Evolutionary conservation across 2,329 filamentous ascomycete genomes (phyloP).

Genomic region (Botrytis elliptica): DNA sequence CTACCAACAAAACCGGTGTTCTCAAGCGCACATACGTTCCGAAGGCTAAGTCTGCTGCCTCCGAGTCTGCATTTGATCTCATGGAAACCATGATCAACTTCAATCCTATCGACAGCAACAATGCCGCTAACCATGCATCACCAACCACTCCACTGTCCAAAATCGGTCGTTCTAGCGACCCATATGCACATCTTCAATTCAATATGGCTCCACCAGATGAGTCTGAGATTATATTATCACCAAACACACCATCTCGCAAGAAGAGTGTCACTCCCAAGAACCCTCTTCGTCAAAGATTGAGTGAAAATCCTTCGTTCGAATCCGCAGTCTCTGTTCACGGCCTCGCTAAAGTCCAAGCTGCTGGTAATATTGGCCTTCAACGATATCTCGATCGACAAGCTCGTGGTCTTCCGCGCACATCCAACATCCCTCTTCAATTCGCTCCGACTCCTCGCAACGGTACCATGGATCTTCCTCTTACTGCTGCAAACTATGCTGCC

Average conservation of each 20-base stretch:
- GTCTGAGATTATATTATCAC: neutral
- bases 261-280: neutral
- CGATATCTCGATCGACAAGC: constrained; percentile 14
- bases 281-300: constrained; percentile 7
- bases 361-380: neutral
- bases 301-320: constrained; percentile 17
- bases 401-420: constrained; percentile 13
- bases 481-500: constrained; percentile 17
- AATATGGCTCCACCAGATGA: neutral
- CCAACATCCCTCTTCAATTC: neutral
- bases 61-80: neutral
- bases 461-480: constrained; percentile 18
- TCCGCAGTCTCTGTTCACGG: constrained; percentile 16
- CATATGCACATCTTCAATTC: neutral
- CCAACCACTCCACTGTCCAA: neutral
- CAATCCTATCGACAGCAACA: neutral
- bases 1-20: neutral
- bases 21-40: constrained; percentile 14
- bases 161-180: neutral
- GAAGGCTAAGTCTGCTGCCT: neutral
- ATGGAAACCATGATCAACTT: neutral
- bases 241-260: neutral
- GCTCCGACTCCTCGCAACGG: neutral
- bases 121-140: neutral
- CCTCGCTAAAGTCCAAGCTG: constrained; percentile 11